A percentile compares a stretch with the other conserved stretches of the same genome.
These are phyloP conservation scores for Mytilinidion resinicola DNA, from an alignment of 495 filamentous ascomycete genomes.

Conservation along the genomic window DNA sequence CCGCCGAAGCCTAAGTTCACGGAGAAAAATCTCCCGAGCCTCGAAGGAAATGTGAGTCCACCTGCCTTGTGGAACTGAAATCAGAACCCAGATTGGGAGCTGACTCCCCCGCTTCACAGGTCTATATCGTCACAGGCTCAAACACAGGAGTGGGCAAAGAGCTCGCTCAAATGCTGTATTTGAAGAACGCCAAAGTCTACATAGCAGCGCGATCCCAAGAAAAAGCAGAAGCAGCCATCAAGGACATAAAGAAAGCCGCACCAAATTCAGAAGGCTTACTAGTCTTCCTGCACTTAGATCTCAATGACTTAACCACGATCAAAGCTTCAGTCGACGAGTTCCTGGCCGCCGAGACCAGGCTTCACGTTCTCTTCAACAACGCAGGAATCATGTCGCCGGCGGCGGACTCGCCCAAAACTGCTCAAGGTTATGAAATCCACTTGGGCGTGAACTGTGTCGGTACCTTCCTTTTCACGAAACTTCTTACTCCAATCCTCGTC, in stretches of 20 bases:
- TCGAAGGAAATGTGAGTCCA: neutral
- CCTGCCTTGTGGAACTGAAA: too few relatives aligned
- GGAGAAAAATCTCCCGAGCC: neutral
- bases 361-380: constrained; percentile 49
- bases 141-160: constrained; percentile 12
- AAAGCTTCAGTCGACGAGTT: constrained; percentile 41
- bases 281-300: constrained; percentile 39
- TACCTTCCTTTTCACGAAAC: constrained; percentile 42
- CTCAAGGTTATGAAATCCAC: constrained; percentile 42
- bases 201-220: constrained; percentile 33
- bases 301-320: constrained; percentile 43
- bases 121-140: constrained; percentile 12
- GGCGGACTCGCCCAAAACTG: constrained; percentile 28
- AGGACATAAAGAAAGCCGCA: constrained; percentile 20
- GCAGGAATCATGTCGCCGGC: constrained; percentile 41
- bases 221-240: constrained; percentile 36
- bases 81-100: too few relatives aligned
- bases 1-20: constrained; percentile 7
- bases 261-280: constrained; percentile 33
- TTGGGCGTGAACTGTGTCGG: constrained; percentile 46
- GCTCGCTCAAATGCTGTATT: constrained; percentile 9
- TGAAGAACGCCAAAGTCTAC: constrained; percentile 8
- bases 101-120: neutral
- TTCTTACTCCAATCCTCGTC: constrained; percentile 42
- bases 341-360: constrained; percentile 33